Evolutionary conservation across 306 rosid species (phyloP), one percentile per base, ranked within the genome.

Genomic region (Acacia confusa): DNA sequence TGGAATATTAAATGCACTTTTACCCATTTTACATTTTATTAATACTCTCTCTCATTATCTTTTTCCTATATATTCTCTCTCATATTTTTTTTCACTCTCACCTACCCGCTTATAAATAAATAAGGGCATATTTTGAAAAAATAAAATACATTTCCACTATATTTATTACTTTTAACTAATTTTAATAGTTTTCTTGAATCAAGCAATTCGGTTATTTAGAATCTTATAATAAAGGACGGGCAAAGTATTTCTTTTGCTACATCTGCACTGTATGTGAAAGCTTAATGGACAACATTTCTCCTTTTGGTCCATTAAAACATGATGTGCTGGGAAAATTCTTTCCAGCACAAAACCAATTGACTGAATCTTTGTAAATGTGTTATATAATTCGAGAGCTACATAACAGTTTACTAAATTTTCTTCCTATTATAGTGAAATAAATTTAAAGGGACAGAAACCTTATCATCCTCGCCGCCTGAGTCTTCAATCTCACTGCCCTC

Each of bases 401-500:
- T 64, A 72, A 78, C 13, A 25, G 15, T 65, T 40, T 25, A 32
- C 17, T 43, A 81, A 44, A 78, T 58, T 53, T 53, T 34, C 76
- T 58, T 70, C 72, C 76, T 81, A 76, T 72, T 78, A 32, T 50
- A 70, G 44, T 72, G 69, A 71, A 74, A 78, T 84, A 81, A 84
- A 78, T 67, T 36, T 76, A 73, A 20, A 81, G 76, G 53, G 47
- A 55, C 13, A 82, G 77, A 36, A 77, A 77, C 99, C 99, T 92
- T 86, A 53, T 89, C 83, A 84, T 88, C 85, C 27, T 80, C 69
- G 75, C 58, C 79, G 75, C 73, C 84, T 50, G 90, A 87, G 36
- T 70, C 89, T 72, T 83, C 92, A 81, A 81, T 82, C 83, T 67
- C 97, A 17, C 94, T 87, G 77, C 82, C 75, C 66, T 81, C 88